Base-by-base conservation (phyloP, 2,329 filamentous ascomycete species). In the Parascedosporium putredinis region DNA sequence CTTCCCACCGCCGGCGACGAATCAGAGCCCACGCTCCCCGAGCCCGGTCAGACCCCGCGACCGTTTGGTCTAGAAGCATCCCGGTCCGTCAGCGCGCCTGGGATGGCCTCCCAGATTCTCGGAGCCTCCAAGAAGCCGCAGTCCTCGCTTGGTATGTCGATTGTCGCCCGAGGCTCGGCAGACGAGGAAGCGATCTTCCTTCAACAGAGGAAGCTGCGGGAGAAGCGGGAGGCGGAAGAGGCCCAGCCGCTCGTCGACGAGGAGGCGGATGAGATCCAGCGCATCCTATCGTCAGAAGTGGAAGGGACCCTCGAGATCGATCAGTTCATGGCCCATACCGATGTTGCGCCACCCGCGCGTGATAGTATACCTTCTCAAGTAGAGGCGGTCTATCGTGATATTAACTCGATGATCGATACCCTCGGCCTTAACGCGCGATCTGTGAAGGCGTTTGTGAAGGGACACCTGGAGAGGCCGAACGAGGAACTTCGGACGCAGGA, bases 341-440 rank as follows among this genome's bases (percentile, higher is more conserved):
- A 79, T 52, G 71, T 75, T 36, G 70, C 69, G 5, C 68, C 73
- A 3, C 70, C 73, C 12, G 73, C 74, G 12, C 69, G 72, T 48
- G 75, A 81, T 50, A 80, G 73, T 43, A 71, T 84, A 27, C 75
- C 79, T 3, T 72, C 75, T 7, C 80, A 83, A 56, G 79, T 81
- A 20, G 81, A 84, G 59, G 75, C 79, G 16, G 71, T 84, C 1
- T 93, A 87, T 62, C 78, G 84, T 42, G 87, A 91, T 58, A 86
- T 91, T 62, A 91, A 93, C 64, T 86, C 86, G 10, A 98, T 97
- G 93, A 83, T 98, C 40, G 88, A 96, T 58, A 91, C 87, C 0
- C 70, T 97, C 36, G 91, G 91, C 8, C 76, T 96, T 46, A 97
- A 97, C 61, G 81, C 73, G 9, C 72, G 78, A 14, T 81, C 86